Conservation (phyloP, 1,139 yeast genomes). For the Taphrina deformans region DNA sequence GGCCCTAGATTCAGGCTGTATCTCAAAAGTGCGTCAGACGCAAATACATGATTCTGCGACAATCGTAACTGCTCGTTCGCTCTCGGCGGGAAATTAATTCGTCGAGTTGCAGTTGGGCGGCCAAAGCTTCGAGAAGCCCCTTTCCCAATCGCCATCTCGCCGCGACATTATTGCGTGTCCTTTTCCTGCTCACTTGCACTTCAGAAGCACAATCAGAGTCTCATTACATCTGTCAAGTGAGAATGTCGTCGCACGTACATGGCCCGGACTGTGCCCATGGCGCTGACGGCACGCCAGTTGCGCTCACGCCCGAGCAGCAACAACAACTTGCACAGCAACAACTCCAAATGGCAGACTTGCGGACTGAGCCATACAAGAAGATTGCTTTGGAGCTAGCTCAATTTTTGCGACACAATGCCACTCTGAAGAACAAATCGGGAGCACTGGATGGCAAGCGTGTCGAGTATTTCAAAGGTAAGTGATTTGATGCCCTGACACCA, state of each 20-base stretch:
- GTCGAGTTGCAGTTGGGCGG: background rate
- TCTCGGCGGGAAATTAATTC: background rate
- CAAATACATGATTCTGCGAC: too few relatives aligned
- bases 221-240: too few relatives aligned
- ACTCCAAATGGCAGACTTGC: slow-evolving; percentile 25
- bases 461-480: slow-evolving; percentile 71
- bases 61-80: background rate
- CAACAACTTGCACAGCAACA: slow-evolving; percentile 24
- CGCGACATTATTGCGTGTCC: background rate
- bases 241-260: slow-evolving; percentile 20
- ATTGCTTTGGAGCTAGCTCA: slow-evolving; percentile 64
- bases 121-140: background rate
- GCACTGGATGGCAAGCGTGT: slow-evolving; percentile 64
- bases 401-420: slow-evolving; percentile 62
- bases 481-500: background rate
- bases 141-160: background rate
- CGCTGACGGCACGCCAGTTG: slow-evolving; percentile 63
- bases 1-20: background rate
- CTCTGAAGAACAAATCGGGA: slow-evolving; percentile 78
- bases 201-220: background rate
- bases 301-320: slow-evolving; percentile 55
- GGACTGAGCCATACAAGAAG: slow-evolving; percentile 27
- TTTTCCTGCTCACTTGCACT: background rate
- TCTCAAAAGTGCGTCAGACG: background rate
- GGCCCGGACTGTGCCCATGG: slow-evolving; percentile 22